Base-by-base conservation (phyloP, 441 rosid genomes). In the Macaranga tanarius region DNA sequence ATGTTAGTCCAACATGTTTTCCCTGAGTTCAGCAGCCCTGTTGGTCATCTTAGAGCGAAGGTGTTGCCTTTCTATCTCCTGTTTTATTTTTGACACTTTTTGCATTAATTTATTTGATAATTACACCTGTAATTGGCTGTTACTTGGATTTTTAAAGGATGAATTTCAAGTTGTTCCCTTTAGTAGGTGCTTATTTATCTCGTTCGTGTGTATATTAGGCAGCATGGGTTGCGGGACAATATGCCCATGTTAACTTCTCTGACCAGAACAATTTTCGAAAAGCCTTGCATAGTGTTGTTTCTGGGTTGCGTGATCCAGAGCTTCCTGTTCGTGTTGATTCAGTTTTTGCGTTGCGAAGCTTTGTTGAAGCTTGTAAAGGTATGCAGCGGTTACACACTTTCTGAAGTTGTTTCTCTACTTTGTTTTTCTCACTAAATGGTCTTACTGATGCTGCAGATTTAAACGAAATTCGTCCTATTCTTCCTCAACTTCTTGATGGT, bases 311-410 rank as follows among this genome's bases (percentile, higher is more conserved):
- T 78, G 99, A 95, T 85, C 88, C 85, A 1, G 97, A 93, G 76
- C 97, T 95, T 78, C 99, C 99, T 82, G 99, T 95, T 83, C 94
- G 99, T 78, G 93, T 95, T 76, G 99, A 95, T 80, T 93, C 98
- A 7, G 97, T 92, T 80, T 95, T 95, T 85, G 99, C 99, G 38
- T 80, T 95, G 86, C 86, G 98, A 74, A 89, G 90, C 65, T 95
- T 95, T 81, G 90, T 95, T 75, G 99, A 95, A 84, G 99, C 97
- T 67, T 92, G 98, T 81, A 88, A 80, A 83, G 97, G 99, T 90
- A 80, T 47, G 74, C 38, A 17, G 50, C 76, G 19, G 60, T 23
- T 34, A 10, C 40, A 1, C n/a, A 26, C 10, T 63, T 52, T 70
- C 45, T 22, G 65, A 61, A 19, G 50, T 52, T 72, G 10, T 34